Base-by-base conservation (phyloP, 371 early-diverging fungal species). In the Sporodiniella umbellata region DNA sequence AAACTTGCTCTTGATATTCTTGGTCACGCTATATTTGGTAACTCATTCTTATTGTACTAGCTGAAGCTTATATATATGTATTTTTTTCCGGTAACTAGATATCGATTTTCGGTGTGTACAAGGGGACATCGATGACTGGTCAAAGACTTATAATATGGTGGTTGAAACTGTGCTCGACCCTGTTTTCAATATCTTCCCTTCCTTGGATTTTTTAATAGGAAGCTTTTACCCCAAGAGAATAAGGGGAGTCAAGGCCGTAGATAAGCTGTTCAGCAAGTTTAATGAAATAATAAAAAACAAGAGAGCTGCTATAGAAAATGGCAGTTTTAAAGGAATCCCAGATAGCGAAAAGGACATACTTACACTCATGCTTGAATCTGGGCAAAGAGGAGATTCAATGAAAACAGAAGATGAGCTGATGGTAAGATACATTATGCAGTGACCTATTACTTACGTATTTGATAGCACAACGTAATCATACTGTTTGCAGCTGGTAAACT, bases 281-380 rank as follows among this genome's bases (percentile, higher is more conserved):
- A 54, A 63, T 37, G 19, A 18, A 3, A 24, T 61, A n/a, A 54
- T 60, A 24, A 47, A 33, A 14, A 12, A 31, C 26, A 24, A 56
- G 48, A 10, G 38, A 33, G 3, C 21, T 10, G 0, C 33, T 44
- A 26, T 61, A 48, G 23, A 61, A 43, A n/a, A 14, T 33, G 53
- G 49, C 0, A 7, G 21, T 22, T 37, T 21, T 15, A 45, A 51
- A 0, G 31, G 35, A 8, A 18, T 48, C 1, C 49, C 42, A 4
- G 80, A 81, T 17, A 71, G 61, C 31, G 76, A 75, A 49, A 71
- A 71, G 28, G 72, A 72, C 35, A 24, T 72, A 18, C 54, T 72
- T 3, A 66, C 66, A 1, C 33, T 68, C 15, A 61, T 72, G 62
- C 40, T 72, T n/a, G 69, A 72, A 48, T 64, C 67, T 2, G 60